phyloP scores from a whole-genome alignment of 352 stramenopile species.

The Phytophthora europaea region DNA sequence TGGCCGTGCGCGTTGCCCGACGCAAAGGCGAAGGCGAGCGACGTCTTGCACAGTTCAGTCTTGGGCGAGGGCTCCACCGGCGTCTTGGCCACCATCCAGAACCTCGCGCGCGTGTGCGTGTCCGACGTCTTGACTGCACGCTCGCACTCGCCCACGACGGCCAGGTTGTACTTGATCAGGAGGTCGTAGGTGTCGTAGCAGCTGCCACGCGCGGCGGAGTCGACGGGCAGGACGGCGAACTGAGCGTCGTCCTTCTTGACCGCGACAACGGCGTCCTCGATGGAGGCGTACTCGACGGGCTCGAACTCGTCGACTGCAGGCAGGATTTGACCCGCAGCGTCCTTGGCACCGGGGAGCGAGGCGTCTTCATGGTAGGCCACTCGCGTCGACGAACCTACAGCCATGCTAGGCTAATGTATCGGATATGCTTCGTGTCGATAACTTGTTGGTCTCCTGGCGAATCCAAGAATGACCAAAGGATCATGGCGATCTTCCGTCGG shows the following conservation, averaged over 20 bases:
- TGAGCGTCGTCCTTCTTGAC: slow-evolving; percentile 88
- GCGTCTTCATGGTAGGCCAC: slow-evolving; percentile 26
- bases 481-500: neutral
- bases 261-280: slow-evolving; percentile 69
- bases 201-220: slow-evolving; percentile 95
- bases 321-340: slow-evolving; percentile 24
- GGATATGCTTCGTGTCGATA: no score
- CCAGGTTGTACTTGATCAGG: slow-evolving; percentile 73
- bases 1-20: slow-evolving; percentile 69
- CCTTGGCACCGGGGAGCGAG: slow-evolving; percentile 16
- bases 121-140: slow-evolving; percentile 8
- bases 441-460: neutral
- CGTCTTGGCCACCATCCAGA: slow-evolving; percentile 86
- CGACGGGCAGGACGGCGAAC: slow-evolving; percentile 95
- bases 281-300: slow-evolving; percentile 20
- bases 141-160: slow-evolving; percentile 75
- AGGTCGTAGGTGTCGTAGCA: slow-evolving; percentile 97
- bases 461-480: neutral
- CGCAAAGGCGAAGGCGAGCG: slow-evolving; percentile 76
- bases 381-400: slow-evolving; percentile 15
- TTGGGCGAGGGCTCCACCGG: slow-evolving; percentile 29
- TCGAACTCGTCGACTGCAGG: slow-evolving; percentile 18
- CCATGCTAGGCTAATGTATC: slow-evolving; percentile 6
- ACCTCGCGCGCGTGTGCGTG: slow-evolving; percentile 77
- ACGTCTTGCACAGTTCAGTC: slow-evolving; percentile 65